Conservation (phyloP, 2,329 filamentous ascomycete genomes). For the Akanthomyces muscarius region DNA sequence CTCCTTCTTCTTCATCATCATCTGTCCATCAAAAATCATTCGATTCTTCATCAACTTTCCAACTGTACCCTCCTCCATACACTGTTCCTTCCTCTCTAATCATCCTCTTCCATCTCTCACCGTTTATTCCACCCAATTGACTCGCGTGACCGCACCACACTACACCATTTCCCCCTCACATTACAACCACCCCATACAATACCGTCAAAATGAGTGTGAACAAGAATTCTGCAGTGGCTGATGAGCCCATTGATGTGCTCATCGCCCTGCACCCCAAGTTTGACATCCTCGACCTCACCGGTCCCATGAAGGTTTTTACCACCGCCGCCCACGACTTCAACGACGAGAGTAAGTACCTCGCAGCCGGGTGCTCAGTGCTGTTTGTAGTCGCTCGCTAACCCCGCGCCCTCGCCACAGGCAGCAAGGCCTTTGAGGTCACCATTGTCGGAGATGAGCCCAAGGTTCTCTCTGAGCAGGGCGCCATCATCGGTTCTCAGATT, state of each 20-base stretch:
- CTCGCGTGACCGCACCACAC: conserved; percentile 9
- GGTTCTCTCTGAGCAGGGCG: conserved; percentile 58
- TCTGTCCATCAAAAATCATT: conserved; percentile 9
- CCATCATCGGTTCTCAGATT: conserved; percentile 69
- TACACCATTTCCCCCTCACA: conserved; percentile 8
- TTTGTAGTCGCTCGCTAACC: conserved; percentile 7
- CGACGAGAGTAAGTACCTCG: conserved; percentile 44
- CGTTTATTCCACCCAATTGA: conserved; percentile 15
- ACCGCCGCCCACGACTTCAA: conserved; percentile 50
- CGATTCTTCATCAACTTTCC: conserved; percentile 16
- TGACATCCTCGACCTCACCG: conserved; percentile 55
- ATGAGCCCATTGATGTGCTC: conserved; percentile 58
- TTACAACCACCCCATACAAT: conserved; percentile 24
- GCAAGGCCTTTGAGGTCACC: conserved; percentile 57
- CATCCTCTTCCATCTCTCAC: neutral
- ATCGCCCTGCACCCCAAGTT: conserved; percentile 59
- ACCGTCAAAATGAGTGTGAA: conserved; percentile 51
- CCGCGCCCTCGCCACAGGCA: conserved; percentile 35
- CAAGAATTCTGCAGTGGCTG: conserved; percentile 56
- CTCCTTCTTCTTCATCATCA: conserved; percentile 11
- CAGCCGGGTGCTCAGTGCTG: neutral
- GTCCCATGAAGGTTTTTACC: conserved; percentile 49
- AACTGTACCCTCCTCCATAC: conserved; percentile 23
- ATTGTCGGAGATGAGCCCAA: conserved; percentile 51
- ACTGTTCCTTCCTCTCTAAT: conserved; percentile 21